Base-by-base conservation (phyloP, 176 grass and related monocot genomes). In the Musa itinerans region DNA sequence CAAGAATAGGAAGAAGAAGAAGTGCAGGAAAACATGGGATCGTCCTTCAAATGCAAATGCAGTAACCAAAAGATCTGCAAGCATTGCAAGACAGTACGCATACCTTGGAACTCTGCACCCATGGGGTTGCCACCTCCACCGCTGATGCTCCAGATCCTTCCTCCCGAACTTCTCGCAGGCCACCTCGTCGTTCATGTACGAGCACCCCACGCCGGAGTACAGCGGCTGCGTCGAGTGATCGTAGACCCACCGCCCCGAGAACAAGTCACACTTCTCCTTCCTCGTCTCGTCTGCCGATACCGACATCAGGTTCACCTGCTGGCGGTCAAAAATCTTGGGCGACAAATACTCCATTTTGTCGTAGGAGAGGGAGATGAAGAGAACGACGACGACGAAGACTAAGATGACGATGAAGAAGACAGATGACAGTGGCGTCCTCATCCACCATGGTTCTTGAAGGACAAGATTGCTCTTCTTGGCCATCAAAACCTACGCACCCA, bases 71-170 rank as follows among this genome's bases (percentile, higher is more conserved):
- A 27, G 48, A 43, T 24, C 13, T 43, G 15, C 29, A 43, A 16
- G 2, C 15, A 50, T 50, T 69, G 6, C 3, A 49, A 3, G 12
- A 17, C 1, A 17, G 34, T 43, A 43, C 9, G 53, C 63, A 20
- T 48, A 78, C 65, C 52, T 58, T 2, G 76, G 52, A 25, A 78
- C 11, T 23, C 69, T 11, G 64, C 76, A 78, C 2, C 52, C 76
- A 48, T 78, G 63, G 15, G 76, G 76, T 16, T 69, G 76, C 76
- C 76, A 78, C 52, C 76, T 69, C 76, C 76, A 78, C 12, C 57
- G 15, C 16, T 78, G 76, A 69, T 69, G 53, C 23, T 48, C 15
- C 64, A 78, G 76, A 55, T 78, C 52, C 10, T 14, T 78, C 76
- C 76, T 58, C 21, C 76, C 64, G 19, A 55, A 78, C 10, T 78